Evolutionary conservation across 2,329 filamentous ascomycete genomes (phyloP), one percentile per base, ranked within the genome.

Genomic region (Microsporum canis): DNA sequence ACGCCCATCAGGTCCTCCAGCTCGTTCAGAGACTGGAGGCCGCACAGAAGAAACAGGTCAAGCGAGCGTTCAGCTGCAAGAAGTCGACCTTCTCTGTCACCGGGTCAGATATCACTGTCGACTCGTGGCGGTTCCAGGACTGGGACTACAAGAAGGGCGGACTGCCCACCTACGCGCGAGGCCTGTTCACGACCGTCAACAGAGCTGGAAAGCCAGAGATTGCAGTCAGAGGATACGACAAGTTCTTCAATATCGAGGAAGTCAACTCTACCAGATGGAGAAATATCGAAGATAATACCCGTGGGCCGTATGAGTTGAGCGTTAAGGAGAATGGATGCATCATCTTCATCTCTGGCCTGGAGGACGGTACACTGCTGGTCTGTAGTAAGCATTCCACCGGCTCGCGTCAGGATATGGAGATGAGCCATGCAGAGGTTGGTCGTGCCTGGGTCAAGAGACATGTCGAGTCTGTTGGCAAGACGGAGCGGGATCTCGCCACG

Each of bases 251-350:
- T 68, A 82, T 89, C 45, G 83, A 84, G 58, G 94, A 99, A 76
- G 87, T 95, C 5, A 74, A 78, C 55, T 84, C 88, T 65, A 99
- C 94, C 2, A 82, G 86, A 68, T 99, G 94, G 94, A 73, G 78
- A 14, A 88, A 87, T 69, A 89, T 99, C 63, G 79, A 87, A 70
- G 75, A 76, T 33, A 81, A 88, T 61, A 97, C 94, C 0, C 78
- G 84, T 65, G 91, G 90, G 0, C 94, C 94, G 0, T 99, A 97
- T 68, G 94, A 99, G 75, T 78, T 99, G 61, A 97, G 91, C 62
- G 84, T 97, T 59, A 99, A 99, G 77, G 94, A 99, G 75, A 99
- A 99, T 69, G 94, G 94, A n/a, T 99, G 94, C 74, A 99, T 99
- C 74, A 96, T 99, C 67, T 99, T 99, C 77, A 85, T 99, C 51